Conservation (phyloP, 805 yeast genomes). For the Candida silvatica region DNA sequence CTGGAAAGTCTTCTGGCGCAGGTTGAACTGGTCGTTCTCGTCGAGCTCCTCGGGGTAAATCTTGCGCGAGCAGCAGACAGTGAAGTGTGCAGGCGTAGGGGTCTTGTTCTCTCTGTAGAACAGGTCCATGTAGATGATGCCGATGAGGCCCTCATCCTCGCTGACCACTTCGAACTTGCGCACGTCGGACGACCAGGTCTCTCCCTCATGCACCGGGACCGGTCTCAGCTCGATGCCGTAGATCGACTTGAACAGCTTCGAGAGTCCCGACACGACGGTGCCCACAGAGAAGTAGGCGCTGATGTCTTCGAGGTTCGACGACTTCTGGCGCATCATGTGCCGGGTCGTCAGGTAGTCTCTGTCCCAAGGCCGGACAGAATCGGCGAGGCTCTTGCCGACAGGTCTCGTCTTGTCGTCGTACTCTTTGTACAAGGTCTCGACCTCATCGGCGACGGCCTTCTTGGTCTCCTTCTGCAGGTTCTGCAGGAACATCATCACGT, state of each 20-base stretch:
- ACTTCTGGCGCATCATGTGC: conserved; percentile 24
- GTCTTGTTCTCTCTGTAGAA: conserved; percentile 71
- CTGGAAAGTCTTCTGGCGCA: conserved; percentile 23
- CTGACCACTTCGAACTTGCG: conserved; percentile 71
- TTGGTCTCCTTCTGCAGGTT: conserved; percentile 45
- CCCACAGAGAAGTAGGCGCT: conserved; percentile 76
- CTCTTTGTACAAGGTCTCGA: conserved; percentile 33
- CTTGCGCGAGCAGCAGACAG: conserved; percentile 88
- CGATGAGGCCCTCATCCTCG: conserved; percentile 54
- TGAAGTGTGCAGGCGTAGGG: conserved; percentile 89
- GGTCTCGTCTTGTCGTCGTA: conserved; percentile 13
- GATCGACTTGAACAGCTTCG: conserved; percentile 55
- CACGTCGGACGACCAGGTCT: conserved; percentile 85
- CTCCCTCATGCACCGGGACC: conserved; percentile 53
- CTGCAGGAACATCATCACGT: conserved; percentile 62
- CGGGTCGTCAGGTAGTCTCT: conserved; percentile 49
- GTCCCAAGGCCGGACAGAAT: conserved; percentile 79
- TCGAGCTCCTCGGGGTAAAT: conserved; percentile 47
- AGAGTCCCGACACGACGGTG: conserved; percentile 75
- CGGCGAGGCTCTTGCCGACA: conserved; percentile 31
- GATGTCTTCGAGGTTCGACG: conserved; percentile 37
- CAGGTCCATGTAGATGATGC: conserved; percentile 81
- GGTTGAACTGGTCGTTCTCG: conserved; percentile 28
- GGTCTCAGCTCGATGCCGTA: conserved; percentile 77
- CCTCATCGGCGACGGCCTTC: conserved; percentile 52